Percentiles rank a stretch among this genome's conserved stretches.
phyloP scores from a whole-genome alignment of 2,329 filamentous ascomycete species.

The Chaetomium strumarium region DNA sequence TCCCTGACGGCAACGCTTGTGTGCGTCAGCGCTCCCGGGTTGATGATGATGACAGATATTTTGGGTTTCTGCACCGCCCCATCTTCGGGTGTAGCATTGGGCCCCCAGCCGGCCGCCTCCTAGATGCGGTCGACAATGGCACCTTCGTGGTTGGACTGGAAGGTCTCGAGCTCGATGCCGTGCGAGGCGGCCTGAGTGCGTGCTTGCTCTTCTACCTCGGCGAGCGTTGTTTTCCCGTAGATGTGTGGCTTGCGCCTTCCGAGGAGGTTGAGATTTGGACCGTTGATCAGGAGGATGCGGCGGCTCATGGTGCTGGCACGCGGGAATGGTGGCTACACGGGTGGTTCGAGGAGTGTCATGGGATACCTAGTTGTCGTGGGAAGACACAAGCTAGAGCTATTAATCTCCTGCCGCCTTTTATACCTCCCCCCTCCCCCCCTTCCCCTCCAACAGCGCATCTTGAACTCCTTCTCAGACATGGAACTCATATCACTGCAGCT shows the following conservation, averaged over 20 bases:
- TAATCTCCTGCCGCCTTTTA: not conserved
- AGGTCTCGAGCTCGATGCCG: conserved; percentile 46
- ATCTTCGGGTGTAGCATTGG: not conserved
- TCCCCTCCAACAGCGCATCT: not conserved
- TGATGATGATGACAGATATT: conserved; percentile 66
- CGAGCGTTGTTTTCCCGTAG: conserved; percentile 65
- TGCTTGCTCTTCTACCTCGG: conserved; percentile 50
- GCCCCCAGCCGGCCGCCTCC: conserved; percentile 43
- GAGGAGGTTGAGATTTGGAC: conserved; percentile 77
- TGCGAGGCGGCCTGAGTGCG: conserved; percentile 44
- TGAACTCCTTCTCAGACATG: not conserved
- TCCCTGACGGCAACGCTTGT: conserved; percentile 72
- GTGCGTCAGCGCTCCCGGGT: conserved; percentile 69
- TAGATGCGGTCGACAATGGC: conserved; percentile 70
- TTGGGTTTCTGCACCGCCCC: conserved; percentile 23
- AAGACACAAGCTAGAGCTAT: not conserved
- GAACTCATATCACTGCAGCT: not conserved
- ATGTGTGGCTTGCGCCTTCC: conserved; percentile 67
- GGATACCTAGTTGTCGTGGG: not conserved
- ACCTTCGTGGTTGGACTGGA: conserved; percentile 76
- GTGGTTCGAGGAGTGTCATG: not conserved
- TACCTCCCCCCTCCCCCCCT: no score
- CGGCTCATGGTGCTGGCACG: conserved; percentile 31
- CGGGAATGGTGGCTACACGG: not conserved
- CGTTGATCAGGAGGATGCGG: conserved; percentile 66